Evolutionary conservation across 1,139 yeast genomes (phyloP), one percentile per base, ranked within the genome.

Genomic region (Scheffersomyces titani): DNA sequence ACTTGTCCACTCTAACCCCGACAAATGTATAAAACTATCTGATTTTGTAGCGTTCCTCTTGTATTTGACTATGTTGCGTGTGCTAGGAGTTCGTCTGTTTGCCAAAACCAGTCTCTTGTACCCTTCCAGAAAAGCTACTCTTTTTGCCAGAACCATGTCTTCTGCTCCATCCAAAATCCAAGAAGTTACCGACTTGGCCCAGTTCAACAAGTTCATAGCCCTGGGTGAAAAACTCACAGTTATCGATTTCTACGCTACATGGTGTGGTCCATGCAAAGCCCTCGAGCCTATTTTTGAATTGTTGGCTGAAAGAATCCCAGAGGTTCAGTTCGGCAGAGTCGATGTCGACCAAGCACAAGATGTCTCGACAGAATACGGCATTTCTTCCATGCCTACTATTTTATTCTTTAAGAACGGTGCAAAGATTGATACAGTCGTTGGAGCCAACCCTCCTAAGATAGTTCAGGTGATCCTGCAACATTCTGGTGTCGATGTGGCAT

Each of bases 191-290:
- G 61, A 49, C 54, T 52, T 60, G 44, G 49, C 54, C 4, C 57
- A 59, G 66, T 76, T 59, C 66, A 65, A 54, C 68, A 66, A 60
- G 51, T 71, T 58, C 50, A 55, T 65, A 20, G 61, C 59, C 47
- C 65, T 59, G 51, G 58, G 61, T 44, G 72, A 73, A n/a, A 71
- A 73, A 54, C 65, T 76, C 5, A 62, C 78, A 1, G 74, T 78
- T 3, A 68, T 78, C 49, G 82, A 78, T 59, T 78, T 77, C 61
- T 76, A 76, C 63, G 82, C 82, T 51, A 74, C 78, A 3, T 78
- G 82, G 82, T 78, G 82, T 65, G 82, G 81, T 2, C 82, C 82
- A 9, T 78, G 82, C 57, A 78, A 77, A 61, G 79, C 79, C 13
- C 65, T 78, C 52, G 80, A 75, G 52, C 82, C 82, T 4, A 68